A percentile compares a stretch with the other conserved stretches of the same genome.
phyloP scores from a whole-genome alignment of 352 stramenopile genomes.

The Phytophthora nicotianae region DNA sequence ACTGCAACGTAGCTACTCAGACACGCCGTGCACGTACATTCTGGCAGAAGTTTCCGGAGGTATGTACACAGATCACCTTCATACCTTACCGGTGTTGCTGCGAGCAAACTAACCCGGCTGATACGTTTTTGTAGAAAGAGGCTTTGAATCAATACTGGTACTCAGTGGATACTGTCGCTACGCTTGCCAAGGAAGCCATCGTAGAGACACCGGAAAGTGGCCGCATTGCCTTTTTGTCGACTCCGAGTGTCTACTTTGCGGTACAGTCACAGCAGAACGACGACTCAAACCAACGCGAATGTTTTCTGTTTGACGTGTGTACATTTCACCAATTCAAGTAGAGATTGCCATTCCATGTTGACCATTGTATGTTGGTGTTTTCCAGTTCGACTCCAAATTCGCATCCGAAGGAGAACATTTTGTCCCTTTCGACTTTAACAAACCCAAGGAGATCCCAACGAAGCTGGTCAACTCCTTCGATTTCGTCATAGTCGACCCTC shows the following conservation, averaged over 20 bases:
- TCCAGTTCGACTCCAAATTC: constrained; percentile 89
- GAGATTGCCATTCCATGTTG: not conserved
- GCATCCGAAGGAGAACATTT: constrained; percentile 61
- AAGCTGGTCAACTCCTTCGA: constrained; percentile 80
- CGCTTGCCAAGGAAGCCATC: constrained; percentile 64
- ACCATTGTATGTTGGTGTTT: not conserved
- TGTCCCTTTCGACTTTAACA: constrained; percentile 92
- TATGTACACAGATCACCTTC: constrained; percentile 12
- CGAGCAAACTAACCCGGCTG: not conserved
- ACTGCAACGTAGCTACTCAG: not conserved
- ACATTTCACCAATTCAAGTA: not conserved
- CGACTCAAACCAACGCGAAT: constrained; percentile 40
- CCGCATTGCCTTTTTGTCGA: constrained; percentile 92
- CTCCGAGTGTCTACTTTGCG: constrained; percentile 93
- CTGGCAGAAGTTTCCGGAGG: constrained; percentile 76
- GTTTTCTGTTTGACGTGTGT: constrained; percentile 90
- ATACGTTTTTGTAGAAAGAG: constrained; percentile 68
- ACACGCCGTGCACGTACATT: constrained; percentile 42
- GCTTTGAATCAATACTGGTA: constrained; percentile 98
- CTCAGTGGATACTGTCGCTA: constrained; percentile 86
- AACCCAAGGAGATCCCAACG: constrained; percentile 65
- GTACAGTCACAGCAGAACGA: constrained; percentile 51
- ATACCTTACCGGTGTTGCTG: not conserved
- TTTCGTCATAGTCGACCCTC: constrained; percentile 93
- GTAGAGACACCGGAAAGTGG: constrained; percentile 46